Conservation (phyloP, 257 asterid genomes). For the Prunella vulgaris region DNA sequence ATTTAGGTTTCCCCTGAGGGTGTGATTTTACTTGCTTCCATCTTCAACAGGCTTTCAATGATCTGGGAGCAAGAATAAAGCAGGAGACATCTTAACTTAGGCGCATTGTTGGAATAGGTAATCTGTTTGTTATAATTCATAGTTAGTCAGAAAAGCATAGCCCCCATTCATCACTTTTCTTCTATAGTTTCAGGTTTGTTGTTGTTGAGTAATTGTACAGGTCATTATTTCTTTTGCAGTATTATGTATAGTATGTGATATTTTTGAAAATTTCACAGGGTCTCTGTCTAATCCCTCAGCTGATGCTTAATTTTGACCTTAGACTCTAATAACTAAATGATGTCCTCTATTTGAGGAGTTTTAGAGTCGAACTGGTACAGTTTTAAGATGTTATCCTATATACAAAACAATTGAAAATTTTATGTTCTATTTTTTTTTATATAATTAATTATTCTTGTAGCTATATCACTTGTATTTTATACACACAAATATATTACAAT, state of each 20-base stretch:
- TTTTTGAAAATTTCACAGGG: background rate
- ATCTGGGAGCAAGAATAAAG: too few species aligned
- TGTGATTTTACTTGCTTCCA: too few species aligned
- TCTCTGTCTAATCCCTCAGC: background rate
- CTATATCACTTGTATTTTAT: too few species aligned
- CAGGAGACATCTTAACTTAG: too few species aligned
- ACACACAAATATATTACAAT: background rate
- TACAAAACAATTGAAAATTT: too few species aligned
- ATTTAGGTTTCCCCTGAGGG: too few species aligned
- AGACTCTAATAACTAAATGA: background rate
- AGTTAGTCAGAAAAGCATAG: background rate
- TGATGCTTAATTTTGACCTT: background rate
- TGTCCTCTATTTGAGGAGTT: background rate
- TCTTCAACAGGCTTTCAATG: too few species aligned
- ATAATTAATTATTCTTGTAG: too few species aligned
- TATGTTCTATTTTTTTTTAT: too few species aligned
- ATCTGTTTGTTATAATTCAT: background rate
- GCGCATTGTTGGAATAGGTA: too few species aligned
- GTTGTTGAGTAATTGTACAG: background rate
- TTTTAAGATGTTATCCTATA: too few species aligned
- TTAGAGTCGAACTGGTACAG: background rate
- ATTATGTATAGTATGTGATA: background rate
- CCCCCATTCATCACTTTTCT: background rate
- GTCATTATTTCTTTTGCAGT: background rate
- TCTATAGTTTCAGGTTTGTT: background rate